Evolutionary conservation across 202 grass and related monocot genomes (phyloP).

Genomic region (Schoenoplectus triqueter): DNA sequence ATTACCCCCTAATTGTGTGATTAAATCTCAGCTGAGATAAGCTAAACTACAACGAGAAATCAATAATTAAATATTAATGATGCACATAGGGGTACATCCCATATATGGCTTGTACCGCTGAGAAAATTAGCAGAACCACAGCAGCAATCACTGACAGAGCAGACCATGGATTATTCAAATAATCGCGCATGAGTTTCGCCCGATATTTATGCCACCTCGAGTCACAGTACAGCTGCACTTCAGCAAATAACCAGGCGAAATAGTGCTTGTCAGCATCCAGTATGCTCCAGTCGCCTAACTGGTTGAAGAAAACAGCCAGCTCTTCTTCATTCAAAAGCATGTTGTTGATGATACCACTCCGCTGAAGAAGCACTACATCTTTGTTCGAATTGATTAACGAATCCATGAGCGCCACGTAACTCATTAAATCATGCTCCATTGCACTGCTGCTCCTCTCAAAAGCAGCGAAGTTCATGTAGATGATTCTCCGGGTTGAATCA

Average conservation of each 20-base stretch:
- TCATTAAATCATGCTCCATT: conserved; percentile 54
- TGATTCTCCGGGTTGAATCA: conserved; percentile 44
- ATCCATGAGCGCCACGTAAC: conserved; percentile 64
- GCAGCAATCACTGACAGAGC: conserved; percentile 67
- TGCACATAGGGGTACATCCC: conserved; percentile 41
- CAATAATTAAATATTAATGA: not conserved
- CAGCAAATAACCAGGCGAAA: conserved; percentile 43
- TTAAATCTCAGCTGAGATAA: too few relatives aligned
- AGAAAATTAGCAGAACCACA: conserved; percentile 53
- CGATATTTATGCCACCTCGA: conserved; percentile 60
- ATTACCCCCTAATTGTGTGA: too few relatives aligned
- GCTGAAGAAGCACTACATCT: conserved; percentile 54
- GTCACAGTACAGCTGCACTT: conserved; percentile 43
- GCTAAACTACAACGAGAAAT: not conserved
- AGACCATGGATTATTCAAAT: conserved; percentile 69
- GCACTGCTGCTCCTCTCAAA: conserved; percentile 62
- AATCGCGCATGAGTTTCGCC: conserved; percentile 56
- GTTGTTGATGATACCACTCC: conserved; percentile 45
- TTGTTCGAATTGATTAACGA: conserved; percentile 36
- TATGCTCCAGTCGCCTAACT: conserved; percentile 50
- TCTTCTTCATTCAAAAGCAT: conserved; percentile 42
- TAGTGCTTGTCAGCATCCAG: conserved; percentile 45
- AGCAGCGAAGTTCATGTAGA: conserved; percentile 49
- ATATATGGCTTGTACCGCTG: conserved; percentile 63
- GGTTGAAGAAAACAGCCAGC: conserved; percentile 52